These are phyloP conservation scores for Trypanosoma conorhini DNA, from an alignment of 208 protist genomes.

Conservation along the genomic window DNA sequence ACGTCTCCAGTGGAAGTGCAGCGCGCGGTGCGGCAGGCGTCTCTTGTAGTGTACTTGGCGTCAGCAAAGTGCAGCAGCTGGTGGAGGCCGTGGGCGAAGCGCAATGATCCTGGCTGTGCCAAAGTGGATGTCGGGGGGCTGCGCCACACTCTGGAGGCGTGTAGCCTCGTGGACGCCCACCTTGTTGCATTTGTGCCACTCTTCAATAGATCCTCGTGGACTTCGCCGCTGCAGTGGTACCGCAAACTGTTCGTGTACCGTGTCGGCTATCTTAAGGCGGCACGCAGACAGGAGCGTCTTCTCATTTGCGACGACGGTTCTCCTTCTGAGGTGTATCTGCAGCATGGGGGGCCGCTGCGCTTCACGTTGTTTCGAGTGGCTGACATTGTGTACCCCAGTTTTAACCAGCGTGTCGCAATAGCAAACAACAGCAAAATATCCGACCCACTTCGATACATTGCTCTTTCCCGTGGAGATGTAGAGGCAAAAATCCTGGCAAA, in stretches of 20 bases:
- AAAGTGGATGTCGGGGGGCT: conserved; percentile 36
- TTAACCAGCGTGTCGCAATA: conserved; percentile 48
- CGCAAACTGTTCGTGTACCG: conserved; percentile 42
- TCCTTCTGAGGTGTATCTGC: conserved; percentile 44
- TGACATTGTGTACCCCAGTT: conserved; percentile 63
- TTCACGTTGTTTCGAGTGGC: conserved; percentile 62
- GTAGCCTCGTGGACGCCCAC: conserved; percentile 61
- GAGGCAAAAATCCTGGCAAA: conserved; percentile 56
- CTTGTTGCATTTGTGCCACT: conserved; percentile 63
- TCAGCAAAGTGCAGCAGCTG: conserved; percentile 28
- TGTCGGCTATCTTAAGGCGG: conserved; percentile 50
- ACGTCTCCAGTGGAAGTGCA: conserved; percentile 38
- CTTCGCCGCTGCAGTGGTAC: conserved; percentile 68
- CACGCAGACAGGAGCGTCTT: conserved; percentile 51
- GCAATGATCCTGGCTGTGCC: neutral
- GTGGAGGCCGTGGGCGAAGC: neutral
- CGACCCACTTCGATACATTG: conserved; percentile 30
- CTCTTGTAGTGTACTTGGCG: conserved; percentile 53
- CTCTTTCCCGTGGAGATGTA: conserved; percentile 37
- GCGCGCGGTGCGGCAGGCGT: conserved; percentile 52
- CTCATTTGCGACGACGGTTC: conserved; percentile 45
- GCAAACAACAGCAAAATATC: conserved; percentile 62
- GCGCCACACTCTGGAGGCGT: conserved; percentile 51
- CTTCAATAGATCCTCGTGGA: conserved; percentile 49
- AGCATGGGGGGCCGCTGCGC: conserved; percentile 42